Conservation (phyloP, 2,329 filamentous ascomycete genomes). For the Mycosphaerella arachidis region DNA sequence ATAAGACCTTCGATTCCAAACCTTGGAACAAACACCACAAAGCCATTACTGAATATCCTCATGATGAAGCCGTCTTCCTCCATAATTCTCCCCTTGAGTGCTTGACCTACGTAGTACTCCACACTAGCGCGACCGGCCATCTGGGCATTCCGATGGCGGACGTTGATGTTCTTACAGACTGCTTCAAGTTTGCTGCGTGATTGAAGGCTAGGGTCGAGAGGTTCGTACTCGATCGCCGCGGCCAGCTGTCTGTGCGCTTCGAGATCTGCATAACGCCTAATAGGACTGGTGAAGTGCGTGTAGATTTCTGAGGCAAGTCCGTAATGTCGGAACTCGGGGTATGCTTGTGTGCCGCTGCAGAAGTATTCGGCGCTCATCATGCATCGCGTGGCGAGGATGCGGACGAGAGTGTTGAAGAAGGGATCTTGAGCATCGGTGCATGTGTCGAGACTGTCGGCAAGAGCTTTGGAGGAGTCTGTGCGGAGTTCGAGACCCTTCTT, state of each 20-base stretch:
- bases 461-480: conserved; percentile 82
- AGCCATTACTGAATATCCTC: conserved; percentile 95
- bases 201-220: conserved; percentile 74
- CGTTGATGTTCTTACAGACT: conserved; percentile 98
- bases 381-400: conserved; percentile 95
- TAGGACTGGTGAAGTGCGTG: conserved; percentile 96
- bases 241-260: conserved; percentile 91
- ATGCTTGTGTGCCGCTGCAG: conserved; percentile 85
- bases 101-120: conserved; percentile 97
- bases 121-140: conserved; percentile 90
- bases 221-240: conserved; percentile 89
- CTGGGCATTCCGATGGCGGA: conserved; percentile 93
- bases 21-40: conserved; percentile 90
- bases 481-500: conserved; percentile 77
- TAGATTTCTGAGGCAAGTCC: conserved; percentile 95
- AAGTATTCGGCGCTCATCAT: conserved; percentile 99
- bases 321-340: conserved; percentile 94
- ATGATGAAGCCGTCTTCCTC: conserved; percentile 94
- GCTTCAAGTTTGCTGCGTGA: conserved; percentile 81
- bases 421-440: conserved; percentile 77
- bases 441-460: conserved; percentile 83
- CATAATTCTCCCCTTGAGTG: conserved; percentile 69
- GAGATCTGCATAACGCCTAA: conserved; percentile 95
- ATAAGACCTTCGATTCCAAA: conserved; percentile 96
- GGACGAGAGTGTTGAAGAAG: conserved; percentile 97